Conservation (phyloP, 176 grass and related monocot species). For the Rhynchospora pubera region DNA sequence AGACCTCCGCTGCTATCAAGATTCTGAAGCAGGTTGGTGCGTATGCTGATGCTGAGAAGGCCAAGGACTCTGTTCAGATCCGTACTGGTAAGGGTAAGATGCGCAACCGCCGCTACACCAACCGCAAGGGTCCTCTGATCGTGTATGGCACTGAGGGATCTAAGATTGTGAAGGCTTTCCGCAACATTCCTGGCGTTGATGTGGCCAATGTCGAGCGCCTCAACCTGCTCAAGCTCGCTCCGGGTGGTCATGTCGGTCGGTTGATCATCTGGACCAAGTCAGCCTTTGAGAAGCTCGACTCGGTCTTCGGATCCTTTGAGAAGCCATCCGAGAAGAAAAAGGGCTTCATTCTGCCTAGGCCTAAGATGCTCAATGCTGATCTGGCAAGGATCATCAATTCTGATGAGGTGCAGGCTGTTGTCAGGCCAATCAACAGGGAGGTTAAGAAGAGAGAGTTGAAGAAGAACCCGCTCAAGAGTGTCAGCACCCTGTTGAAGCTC, state of each 20-base stretch:
- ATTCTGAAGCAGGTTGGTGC: slow-evolving; percentile 73
- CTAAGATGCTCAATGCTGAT: slow-evolving; percentile 75
- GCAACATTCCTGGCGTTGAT: slow-evolving; percentile 75
- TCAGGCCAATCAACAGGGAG: slow-evolving; percentile 64
- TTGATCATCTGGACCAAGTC: slow-evolving; percentile 90
- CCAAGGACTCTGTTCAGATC: slow-evolving; percentile 61
- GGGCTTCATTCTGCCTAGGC: slow-evolving; percentile 64
- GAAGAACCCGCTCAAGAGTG: slow-evolving; percentile 79
- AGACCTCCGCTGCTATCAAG: slow-evolving; percentile 73
- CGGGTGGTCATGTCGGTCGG: slow-evolving; percentile 56
- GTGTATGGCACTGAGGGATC: slow-evolving; percentile 74
- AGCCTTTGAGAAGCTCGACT: slow-evolving; percentile 78
- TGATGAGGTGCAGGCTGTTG: slow-evolving; percentile 74
- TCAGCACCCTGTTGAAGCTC: slow-evolving; percentile 55
- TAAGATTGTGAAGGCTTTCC: slow-evolving; percentile 87
- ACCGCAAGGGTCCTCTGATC: slow-evolving; percentile 65
- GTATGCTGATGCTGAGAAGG: slow-evolving; percentile 64
- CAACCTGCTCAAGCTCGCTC: slow-evolving; percentile 65
- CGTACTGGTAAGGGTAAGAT: slow-evolving; percentile 72
- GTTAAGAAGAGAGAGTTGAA: slow-evolving; percentile 52
- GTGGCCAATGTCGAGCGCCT: slow-evolving; percentile 62
- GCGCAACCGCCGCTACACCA: slow-evolving; percentile 77
- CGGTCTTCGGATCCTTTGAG: slow-evolving; percentile 58
- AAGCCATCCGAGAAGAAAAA: slow-evolving; percentile 66
- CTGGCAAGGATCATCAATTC: slow-evolving; percentile 77